Evolutionary conservation across 352 stramenopile genomes (phyloP).

Genomic region (Phytopythium vexans): DNA sequence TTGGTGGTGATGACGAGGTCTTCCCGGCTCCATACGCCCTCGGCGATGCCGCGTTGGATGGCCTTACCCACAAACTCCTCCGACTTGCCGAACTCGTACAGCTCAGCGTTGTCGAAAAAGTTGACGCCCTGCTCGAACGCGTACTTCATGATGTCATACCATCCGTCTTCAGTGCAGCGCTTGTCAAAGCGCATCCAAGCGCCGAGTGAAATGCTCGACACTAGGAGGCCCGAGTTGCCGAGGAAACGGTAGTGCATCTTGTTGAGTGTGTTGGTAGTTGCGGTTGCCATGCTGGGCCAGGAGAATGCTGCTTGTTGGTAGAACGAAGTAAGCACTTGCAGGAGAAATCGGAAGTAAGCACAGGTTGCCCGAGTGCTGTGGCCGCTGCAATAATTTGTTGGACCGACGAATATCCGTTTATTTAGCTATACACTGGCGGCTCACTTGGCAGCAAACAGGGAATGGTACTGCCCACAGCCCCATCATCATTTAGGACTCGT

Average conservation of each 20-base stretch:
- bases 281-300: too few species aligned
- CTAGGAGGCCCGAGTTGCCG: slow-evolving; percentile 25
- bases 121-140: slow-evolving; percentile 51
- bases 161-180: slow-evolving; percentile 21
- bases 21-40: slow-evolving; percentile 25
- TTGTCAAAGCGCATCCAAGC: slow-evolving; percentile 20
- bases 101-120: slow-evolving; percentile 46
- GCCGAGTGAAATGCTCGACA: slow-evolving; percentile 31
- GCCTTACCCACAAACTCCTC: slow-evolving; percentile 33
- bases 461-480: too few species aligned
- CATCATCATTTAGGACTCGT: too few species aligned
- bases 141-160: slow-evolving; percentile 30
- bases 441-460: too few species aligned
- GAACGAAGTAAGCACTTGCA: too few species aligned
- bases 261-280: too few species aligned
- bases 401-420: too few species aligned
- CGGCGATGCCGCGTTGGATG: slow-evolving; percentile 30
- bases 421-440: too few species aligned
- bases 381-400: too few species aligned
- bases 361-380: too few species aligned
- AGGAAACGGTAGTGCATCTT: slow-evolving; percentile 40
- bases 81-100: slow-evolving; percentile 33
- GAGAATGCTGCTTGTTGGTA: too few species aligned
- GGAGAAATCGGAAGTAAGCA: too few species aligned
- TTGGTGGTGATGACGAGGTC: slow-evolving; percentile 53